Evolutionary conservation across 2,329 filamentous ascomycete genomes (phyloP), one percentile per base, ranked within the genome.

Genomic region (Zalaria sp.): DNA sequence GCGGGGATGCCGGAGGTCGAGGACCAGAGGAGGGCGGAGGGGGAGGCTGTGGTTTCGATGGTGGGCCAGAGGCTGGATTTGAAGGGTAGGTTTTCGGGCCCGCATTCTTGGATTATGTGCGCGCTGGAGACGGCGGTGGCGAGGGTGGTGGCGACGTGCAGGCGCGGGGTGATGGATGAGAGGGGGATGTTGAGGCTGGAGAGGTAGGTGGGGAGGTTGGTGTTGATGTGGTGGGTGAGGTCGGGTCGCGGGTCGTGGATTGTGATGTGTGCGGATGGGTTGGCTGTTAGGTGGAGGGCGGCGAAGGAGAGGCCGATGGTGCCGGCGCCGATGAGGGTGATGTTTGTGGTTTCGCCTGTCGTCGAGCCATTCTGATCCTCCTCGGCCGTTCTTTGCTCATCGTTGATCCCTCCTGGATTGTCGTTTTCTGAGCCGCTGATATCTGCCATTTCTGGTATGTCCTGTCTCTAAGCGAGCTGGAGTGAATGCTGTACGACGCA

Each of bases 91-190:
- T 67, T 66, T 50, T 78, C 74, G 0, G 73, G 73, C 0, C 71
- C 71, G 56, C 75, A 72, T 56, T 78, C 75, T 54, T 79, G 73
- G 35, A 79, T 58, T 39, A 77, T 71, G 35, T 64, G 57, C 1
- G 71, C 71, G 42, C 55, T 45, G 25, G 52, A 40, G 6, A 74
- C 63, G 7, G 72, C 72, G 2, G 61, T 47, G 27, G 55, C 43
- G 3, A 72, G 52, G 3, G 57, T 56, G 5, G 51, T 47, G 35
- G 58, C 55, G 42, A 66, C 53, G 6, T 46, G 51, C n/a, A 75
- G 57, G 4, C 56, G 44, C 40, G 39, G 40, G 49, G 49, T 25
- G 39, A 48, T 53, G 5, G 42, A 31, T 34, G 47, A 42, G 7
- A 4, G 5, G 26, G 34, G 4, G 25, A 27, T n/a, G 10, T 59